Evolutionary conservation across 2,329 filamentous ascomycete genomes (phyloP), one percentile per base, ranked within the genome.

Genomic region (Dothiorella sarmentorum): DNA sequence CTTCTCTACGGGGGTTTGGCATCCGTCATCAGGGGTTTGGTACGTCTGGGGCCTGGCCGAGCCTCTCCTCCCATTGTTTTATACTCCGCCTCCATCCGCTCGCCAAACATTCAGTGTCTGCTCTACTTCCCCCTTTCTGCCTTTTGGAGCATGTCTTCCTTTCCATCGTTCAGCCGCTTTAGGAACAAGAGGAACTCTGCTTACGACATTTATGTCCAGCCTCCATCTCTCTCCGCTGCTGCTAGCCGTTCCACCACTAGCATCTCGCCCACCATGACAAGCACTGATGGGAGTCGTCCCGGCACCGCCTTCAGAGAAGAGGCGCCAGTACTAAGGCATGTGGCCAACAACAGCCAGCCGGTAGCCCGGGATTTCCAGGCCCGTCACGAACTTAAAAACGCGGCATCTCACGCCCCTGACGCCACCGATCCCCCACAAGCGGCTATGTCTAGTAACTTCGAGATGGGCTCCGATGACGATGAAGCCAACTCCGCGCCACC

Each of bases 401-500:
- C 24, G 9, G n/a, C 49, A n/a, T 29, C 24, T 40, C 49, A 17
- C 1, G 7, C 33, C 31, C 20, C 45, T 20, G 24, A 29, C 33
- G 22, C 22, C 11, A 5, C 26, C n/a, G 43, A 58, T 15, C 43
- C 33, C 18, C 55, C 55, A 2, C 55, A 58, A 22, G 22, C 33
- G 11, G 17, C 7, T 10, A 37, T 59, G 18, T 29, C 56, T 3
- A 59, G 18, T 37, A 52, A 13, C 26, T 59, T 59, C 20, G 27
- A 47, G 7, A 59, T 59, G 56, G 13, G 44, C 18, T 59, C 45
- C 20, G 56, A 59, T 9, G 56, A 58, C 5, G 56, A 58, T 7
- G 43, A 29, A 4, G 20, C 33, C 24, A 10, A 5, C 24, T 18
- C 43, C 15, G 17, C 15, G 7, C 20, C 22, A 10, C 24, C 49